phyloP scores from a whole-genome alignment of 2,329 filamentous ascomycete genomes.

The Neopestalotiopsis sp. region DNA sequence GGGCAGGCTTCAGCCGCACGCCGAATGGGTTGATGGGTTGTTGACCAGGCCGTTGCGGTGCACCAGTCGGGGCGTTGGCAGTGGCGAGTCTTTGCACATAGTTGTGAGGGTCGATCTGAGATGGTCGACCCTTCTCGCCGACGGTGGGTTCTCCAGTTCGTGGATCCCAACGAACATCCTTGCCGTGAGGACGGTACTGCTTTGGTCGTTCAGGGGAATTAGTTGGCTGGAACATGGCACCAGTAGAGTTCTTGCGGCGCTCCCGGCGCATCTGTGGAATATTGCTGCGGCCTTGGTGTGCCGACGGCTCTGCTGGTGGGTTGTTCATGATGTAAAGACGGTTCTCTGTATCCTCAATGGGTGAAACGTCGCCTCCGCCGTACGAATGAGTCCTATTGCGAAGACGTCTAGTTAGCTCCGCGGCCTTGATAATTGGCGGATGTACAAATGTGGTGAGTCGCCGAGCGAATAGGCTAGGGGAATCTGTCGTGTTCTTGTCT shows the following conservation, averaged over 20 bases:
- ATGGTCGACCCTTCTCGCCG: slow-evolving; percentile 58
- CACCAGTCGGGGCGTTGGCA: slow-evolving; percentile 30
- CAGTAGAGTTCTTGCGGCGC: slow-evolving; percentile 50
- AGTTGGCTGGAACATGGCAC: slow-evolving; percentile 43
- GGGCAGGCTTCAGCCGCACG: slow-evolving; percentile 42
- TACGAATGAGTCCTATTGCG: slow-evolving; percentile 27
- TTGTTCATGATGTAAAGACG: slow-evolving; percentile 34
- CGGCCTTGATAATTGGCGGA: neutral
- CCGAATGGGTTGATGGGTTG: slow-evolving; percentile 40
- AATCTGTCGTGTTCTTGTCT: neutral
- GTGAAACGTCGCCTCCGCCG: slow-evolving; percentile 51
- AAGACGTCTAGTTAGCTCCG: slow-evolving; percentile 30
- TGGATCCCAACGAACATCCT: slow-evolving; percentile 65
- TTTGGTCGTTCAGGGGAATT: slow-evolving; percentile 42
- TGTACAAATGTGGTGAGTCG: slow-evolving; percentile 18
- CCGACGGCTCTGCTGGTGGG: slow-evolving; percentile 27
- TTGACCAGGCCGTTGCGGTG: slow-evolving; percentile 22
- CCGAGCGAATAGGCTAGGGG: neutral
- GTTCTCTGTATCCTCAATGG: slow-evolving; percentile 53
- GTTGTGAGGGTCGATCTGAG: slow-evolving; percentile 60
- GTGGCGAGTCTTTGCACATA: slow-evolving; percentile 44
- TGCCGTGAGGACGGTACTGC: slow-evolving; percentile 36
- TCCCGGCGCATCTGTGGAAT: slow-evolving; percentile 60
- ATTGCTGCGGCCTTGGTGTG: slow-evolving; percentile 40
- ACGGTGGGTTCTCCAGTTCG: slow-evolving; percentile 69